Percentiles rank a stretch among this genome's conserved stretches.
phyloP scores from a whole-genome alignment of 1,284 basidiomycete genomes.

The Volvariella volvacea region DNA sequence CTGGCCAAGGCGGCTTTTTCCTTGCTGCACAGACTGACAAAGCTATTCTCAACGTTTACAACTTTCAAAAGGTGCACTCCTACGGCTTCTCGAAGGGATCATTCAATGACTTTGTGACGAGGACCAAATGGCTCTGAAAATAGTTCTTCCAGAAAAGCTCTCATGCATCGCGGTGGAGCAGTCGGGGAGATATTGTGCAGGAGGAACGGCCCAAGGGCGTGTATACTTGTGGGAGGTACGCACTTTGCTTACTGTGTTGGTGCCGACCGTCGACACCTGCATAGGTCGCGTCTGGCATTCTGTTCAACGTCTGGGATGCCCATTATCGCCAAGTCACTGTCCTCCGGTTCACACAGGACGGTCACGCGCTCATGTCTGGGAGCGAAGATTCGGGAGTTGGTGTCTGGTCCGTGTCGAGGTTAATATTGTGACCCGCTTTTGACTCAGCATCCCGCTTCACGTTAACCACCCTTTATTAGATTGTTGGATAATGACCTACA shows the following conservation, averaged over 20 bases:
- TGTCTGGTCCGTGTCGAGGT: slow-evolving; percentile 88
- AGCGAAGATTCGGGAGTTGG: slow-evolving; percentile 86
- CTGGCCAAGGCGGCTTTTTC: slow-evolving; percentile 69
- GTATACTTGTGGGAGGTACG: slow-evolving; percentile 94
- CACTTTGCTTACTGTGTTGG: slow-evolving; percentile 9
- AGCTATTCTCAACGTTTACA: slow-evolving; percentile 73
- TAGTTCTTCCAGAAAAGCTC: slow-evolving; percentile 87
- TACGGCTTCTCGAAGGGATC: background rate
- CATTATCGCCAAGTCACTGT: slow-evolving; percentile 89
- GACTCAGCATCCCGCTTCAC: slow-evolving; percentile 6
- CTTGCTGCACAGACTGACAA: slow-evolving; percentile 76
- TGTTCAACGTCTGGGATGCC: slow-evolving; percentile 89
- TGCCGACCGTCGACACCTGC: background rate
- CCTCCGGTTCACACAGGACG: slow-evolving; percentile 79
- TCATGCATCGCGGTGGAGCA: slow-evolving; percentile 74
- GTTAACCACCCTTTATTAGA: slow-evolving; percentile 29
- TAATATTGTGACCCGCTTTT: slow-evolving; percentile 21
- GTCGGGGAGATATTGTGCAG: slow-evolving; percentile 74
- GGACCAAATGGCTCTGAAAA: slow-evolving; percentile 85
- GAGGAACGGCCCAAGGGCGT: slow-evolving; percentile 82
- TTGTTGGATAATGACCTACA: slow-evolving; percentile 66
- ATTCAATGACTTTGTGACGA: slow-evolving; percentile 23
- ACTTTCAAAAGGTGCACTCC: slow-evolving; percentile 68
- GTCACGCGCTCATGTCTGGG: slow-evolving; percentile 74
- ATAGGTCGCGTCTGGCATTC: slow-evolving; percentile 83